A percentile compares a stretch with the other conserved stretches of the same genome.
Evolutionary conservation across 768 basidiomycete genomes (phyloP).

Genomic region (Russula lepida): DNA sequence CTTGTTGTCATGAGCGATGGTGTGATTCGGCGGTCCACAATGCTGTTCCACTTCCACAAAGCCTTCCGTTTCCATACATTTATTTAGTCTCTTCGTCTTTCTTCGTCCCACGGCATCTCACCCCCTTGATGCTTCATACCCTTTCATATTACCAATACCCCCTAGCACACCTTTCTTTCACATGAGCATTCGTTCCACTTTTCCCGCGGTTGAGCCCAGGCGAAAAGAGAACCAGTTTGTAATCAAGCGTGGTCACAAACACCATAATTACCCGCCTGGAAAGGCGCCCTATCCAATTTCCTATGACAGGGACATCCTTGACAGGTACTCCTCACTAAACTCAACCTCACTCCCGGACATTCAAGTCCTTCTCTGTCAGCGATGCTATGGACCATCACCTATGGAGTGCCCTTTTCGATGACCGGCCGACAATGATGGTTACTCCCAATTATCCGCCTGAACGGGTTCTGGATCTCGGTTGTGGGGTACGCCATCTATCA

Average conservation of each 20-base stretch:
- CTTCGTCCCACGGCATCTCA: not conserved
- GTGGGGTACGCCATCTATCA: constrained; percentile 14
- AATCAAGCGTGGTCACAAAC: constrained; percentile 50
- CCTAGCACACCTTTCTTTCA: not conserved
- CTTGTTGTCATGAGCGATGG: not conserved
- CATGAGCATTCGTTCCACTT: constrained; percentile 10
- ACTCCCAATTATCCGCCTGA: constrained; percentile 13
- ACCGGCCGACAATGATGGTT: constrained; percentile 16
- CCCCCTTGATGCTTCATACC: not conserved
- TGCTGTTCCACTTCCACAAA: not conserved
- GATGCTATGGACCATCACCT: constrained; percentile 23
- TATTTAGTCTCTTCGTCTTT: not conserved
- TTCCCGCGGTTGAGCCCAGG: constrained; percentile 4
- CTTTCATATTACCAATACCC: not conserved
- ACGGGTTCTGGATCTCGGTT: constrained; percentile 20
- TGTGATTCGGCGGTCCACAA: not conserved
- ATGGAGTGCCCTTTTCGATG: constrained; percentile 13
- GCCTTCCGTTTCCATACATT: not conserved
- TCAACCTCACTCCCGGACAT: not conserved
- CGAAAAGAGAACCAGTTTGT: constrained; percentile 51
- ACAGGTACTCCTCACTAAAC: constrained; percentile 43
- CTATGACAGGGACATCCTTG: constrained; percentile 58
- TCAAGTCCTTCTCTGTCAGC: constrained; percentile 8
- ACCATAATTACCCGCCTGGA: constrained; percentile 61
- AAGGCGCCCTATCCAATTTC: constrained; percentile 76